phyloP scores from a whole-genome alignment of 768 basidiomycete species.

The Amanita rubescens region DNA sequence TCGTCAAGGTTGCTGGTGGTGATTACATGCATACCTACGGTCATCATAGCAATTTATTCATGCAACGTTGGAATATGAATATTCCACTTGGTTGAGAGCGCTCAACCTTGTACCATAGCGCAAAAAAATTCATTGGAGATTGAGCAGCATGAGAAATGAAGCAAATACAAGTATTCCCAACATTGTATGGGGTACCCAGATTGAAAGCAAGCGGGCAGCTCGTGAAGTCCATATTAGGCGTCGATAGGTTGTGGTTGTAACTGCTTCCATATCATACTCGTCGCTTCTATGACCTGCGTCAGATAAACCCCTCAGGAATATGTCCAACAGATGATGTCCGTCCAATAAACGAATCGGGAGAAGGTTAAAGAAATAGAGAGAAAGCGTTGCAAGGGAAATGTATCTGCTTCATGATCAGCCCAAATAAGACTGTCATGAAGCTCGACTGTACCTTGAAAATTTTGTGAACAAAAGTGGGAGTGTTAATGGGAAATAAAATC shows the following conservation, averaged over 20 bases:
- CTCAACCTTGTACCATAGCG: not conserved
- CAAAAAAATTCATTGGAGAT: not conserved
- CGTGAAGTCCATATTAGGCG: not conserved
- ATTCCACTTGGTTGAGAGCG: not conserved
- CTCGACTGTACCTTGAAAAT: slow-evolving; percentile 48
- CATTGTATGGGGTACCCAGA: not conserved
- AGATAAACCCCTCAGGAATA: slow-evolving; percentile 15
- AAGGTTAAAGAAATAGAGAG: slow-evolving; percentile 77
- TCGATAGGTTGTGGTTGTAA: not conserved
- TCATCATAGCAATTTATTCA: slow-evolving; percentile 25
- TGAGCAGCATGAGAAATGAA: not conserved
- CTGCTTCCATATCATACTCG: slow-evolving; percentile 22
- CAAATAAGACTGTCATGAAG: not conserved
- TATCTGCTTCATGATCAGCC: slow-evolving; percentile 35
- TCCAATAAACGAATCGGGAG: slow-evolving; percentile 69
- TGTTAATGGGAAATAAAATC: slow-evolving; percentile 34
- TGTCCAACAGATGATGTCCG: slow-evolving; percentile 50
- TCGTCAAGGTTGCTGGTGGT: slow-evolving; percentile 11
- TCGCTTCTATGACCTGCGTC: not conserved
- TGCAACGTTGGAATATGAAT: slow-evolving; percentile 16
- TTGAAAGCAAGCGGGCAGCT: not conserved
- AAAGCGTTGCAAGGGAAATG: slow-evolving; percentile 57
- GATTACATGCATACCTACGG: slow-evolving; percentile 16
- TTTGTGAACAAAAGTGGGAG: slow-evolving; percentile 29
- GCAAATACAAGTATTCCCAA: slow-evolving; percentile 1